Conservation (phyloP, 805 yeast genomes). For the Schwanniomyces pseudopolymorphus region DNA sequence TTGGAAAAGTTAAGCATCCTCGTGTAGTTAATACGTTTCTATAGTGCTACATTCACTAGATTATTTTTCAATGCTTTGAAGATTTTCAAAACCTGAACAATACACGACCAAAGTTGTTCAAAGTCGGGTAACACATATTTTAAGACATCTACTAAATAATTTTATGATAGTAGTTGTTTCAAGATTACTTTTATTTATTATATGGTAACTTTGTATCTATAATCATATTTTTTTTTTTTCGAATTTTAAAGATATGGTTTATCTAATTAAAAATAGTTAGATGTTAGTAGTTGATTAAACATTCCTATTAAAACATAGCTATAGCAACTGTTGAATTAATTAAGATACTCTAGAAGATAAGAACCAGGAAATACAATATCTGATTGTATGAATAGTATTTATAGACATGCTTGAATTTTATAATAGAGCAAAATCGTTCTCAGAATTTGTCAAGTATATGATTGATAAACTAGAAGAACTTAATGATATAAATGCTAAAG, state of each 20-base stretch:
- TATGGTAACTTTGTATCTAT: no score
- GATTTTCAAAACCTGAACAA: neutral
- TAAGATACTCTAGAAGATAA: no score
- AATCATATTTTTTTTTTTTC: no score
- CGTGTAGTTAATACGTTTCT: neutral
- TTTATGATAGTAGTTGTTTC: no score
- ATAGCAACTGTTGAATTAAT: no score
- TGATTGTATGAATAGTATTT: neutral
- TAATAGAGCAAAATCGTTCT: slow-evolving; percentile 7
- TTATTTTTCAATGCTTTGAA: slow-evolving; percentile 1
- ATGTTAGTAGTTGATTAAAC: no score
- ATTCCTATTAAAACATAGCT: no score
- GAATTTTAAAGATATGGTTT: no score
- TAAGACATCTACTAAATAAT: no score
- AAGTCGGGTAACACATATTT: neutral
- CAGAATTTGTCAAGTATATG: slow-evolving; percentile 7
- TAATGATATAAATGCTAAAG: neutral
- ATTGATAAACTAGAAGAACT: neutral
- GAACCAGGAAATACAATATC: no score
- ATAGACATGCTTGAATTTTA: slow-evolving; percentile 7
- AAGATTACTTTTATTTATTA: no score
- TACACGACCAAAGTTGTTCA: neutral
- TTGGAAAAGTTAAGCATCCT: slow-evolving; percentile 2
- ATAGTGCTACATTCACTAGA: neutral
- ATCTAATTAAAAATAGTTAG: no score